A percentile compares a stretch with the other conserved stretches of the same genome.
phyloP scores from a whole-genome alignment of 1,284 basidiomycete genomes.

The Ceratobasidium sp. region DNA sequence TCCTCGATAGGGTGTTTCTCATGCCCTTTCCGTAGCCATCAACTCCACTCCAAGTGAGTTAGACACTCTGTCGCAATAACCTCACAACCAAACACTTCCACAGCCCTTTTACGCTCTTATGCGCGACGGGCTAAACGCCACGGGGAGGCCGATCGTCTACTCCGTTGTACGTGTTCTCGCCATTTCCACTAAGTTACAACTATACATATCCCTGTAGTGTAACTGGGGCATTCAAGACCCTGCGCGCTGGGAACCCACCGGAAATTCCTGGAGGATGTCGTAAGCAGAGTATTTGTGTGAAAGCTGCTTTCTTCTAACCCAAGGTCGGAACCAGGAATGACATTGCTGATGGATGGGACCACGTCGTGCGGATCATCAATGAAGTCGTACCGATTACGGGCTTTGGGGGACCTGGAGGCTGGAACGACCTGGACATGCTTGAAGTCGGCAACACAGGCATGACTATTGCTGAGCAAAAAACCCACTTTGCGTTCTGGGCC shows the following conservation, averaged over 20 bases:
- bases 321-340: constrained; percentile 52
- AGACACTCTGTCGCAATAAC: too few species aligned
- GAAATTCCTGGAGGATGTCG: constrained; percentile 59
- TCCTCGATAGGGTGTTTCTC: background rate
- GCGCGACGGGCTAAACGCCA: constrained; percentile 41
- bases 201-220: constrained; percentile 1
- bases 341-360: constrained; percentile 57
- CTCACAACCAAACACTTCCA: constrained; percentile 2
- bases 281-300: constrained; percentile 44
- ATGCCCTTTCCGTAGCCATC: constrained; percentile 46
- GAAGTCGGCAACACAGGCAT: constrained; percentile 58
- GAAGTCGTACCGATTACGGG: constrained; percentile 58
- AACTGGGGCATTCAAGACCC: constrained; percentile 47
- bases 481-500: constrained; percentile 60
- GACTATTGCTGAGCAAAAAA: constrained; percentile 54
- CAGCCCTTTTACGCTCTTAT: constrained; percentile 49
- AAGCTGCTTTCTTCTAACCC: background rate
- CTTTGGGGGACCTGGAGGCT: constrained; percentile 55
- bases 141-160: constrained; percentile 16
- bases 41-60: constrained; percentile 45
- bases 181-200: constrained; percentile 52
- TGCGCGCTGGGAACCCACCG: constrained; percentile 56
- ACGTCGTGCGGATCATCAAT: constrained; percentile 58
- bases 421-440: constrained; percentile 59
- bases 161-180: constrained; percentile 12